Conservation (phyloP, 83 land plant genomes). For the Picea mariana region DNA sequence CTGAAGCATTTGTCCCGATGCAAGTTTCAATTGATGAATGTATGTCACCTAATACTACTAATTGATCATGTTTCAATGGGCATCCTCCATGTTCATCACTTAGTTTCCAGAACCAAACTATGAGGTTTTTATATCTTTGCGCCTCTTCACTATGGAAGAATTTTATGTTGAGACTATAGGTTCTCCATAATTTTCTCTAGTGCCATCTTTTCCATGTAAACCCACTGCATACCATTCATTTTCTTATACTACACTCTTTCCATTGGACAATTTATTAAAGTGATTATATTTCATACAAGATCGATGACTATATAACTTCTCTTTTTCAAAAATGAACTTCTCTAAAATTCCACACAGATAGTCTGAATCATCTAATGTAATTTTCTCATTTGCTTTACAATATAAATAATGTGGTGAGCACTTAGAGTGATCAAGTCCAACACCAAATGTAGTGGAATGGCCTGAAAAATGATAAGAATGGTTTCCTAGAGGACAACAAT, state of each 20-base stretch:
- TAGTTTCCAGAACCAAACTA: neutral
- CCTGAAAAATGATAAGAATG: neutral
- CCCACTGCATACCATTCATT: neutral
- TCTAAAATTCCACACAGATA: too few species aligned
- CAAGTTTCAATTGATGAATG: neutral
- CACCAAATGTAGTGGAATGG: neutral
- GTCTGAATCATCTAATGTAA: neutral
- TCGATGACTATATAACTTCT: too few species aligned
- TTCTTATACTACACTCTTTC: neutral
- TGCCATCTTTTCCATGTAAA: neutral
- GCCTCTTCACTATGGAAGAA: constrained; percentile 1
- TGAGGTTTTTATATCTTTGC: neutral
- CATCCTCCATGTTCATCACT: neutral
- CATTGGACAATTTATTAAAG: too few species aligned
- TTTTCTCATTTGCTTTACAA: neutral
- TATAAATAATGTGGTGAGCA: neutral
- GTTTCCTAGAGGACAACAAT: neutral
- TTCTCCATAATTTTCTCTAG: neutral
- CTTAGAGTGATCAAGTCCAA: constrained; percentile 8
- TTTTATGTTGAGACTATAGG: neutral
- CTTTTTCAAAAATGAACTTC: too few species aligned
- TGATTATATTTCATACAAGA: too few species aligned
- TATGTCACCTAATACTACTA: neutral
- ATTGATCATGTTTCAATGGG: neutral
- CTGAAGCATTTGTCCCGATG: neutral